Evolutionary conservation across 805 yeast species (phyloP).

Genomic region (Kodamaea restingae): DNA sequence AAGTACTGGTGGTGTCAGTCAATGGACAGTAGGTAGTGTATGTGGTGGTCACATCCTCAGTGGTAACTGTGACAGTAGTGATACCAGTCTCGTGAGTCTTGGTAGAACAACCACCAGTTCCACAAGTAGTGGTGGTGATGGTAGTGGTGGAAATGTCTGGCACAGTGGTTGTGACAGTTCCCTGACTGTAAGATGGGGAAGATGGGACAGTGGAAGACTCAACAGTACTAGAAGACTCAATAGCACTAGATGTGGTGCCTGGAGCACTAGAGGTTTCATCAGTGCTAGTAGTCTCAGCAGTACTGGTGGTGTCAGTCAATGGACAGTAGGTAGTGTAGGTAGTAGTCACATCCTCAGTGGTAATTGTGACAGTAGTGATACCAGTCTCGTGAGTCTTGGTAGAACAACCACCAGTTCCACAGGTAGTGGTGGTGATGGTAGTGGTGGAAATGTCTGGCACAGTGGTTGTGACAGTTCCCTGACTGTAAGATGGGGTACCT

Average conservation of each 20-base stretch:
- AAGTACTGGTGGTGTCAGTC: background rate
- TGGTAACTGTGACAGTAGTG: conserved; percentile 12
- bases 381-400: conserved; percentile 7
- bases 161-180: background rate
- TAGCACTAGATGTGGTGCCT: background rate
- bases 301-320: conserved; percentile 6
- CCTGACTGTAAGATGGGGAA: background rate
- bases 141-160: conserved; percentile 3
- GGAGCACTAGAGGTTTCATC: background rate
- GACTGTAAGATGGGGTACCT: background rate
- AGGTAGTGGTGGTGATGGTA: conserved; percentile 2
- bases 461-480: background rate
- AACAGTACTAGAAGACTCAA: background rate
- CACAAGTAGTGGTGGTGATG: conserved; percentile 3
- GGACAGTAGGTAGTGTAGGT: conserved; percentile 19
- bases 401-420: background rate
- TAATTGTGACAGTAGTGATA: conserved; percentile 11
- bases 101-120: background rate
- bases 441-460: conserved; percentile 1
- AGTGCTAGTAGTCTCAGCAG: background rate
- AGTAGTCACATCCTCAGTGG: conserved; percentile 8
- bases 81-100: conserved; percentile 7
- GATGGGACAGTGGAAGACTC: background rate
- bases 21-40: conserved; percentile 19
- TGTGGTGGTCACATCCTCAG: conserved; percentile 7